phyloP scores from a whole-genome alignment of 345 rosid genomes.

The Sonneratia caseolaris region DNA sequence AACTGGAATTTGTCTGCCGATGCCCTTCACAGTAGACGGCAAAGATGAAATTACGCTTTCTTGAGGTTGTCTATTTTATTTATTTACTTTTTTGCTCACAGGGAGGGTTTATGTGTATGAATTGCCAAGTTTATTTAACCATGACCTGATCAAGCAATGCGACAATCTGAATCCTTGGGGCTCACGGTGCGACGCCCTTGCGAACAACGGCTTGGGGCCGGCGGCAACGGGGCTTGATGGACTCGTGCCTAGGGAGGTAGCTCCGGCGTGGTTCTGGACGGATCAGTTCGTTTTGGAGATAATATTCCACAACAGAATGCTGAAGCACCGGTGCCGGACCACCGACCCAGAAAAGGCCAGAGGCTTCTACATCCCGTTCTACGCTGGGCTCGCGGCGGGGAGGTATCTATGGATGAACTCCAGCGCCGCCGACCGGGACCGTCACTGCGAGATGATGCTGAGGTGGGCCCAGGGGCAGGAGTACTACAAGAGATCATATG shows the following conservation, averaged over 20 bases:
- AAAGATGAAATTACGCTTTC: too few species aligned
- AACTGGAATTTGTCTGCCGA: neutral
- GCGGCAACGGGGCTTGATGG: slow-evolving; percentile 39
- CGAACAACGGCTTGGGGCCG: slow-evolving; percentile 65
- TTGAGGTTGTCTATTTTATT: too few species aligned
- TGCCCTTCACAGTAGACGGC: neutral
- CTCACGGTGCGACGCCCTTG: slow-evolving; percentile 65
- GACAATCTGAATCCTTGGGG: slow-evolving; percentile 81
- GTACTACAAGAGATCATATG: slow-evolving; percentile 52
- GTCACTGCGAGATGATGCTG: slow-evolving; percentile 55
- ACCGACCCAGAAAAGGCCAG: slow-evolving; percentile 53
- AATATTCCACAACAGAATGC: slow-evolving; percentile 68
- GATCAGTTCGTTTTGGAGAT: slow-evolving; percentile 81
- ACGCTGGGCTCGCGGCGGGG: slow-evolving; percentile 91
- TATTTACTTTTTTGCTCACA: neutral
- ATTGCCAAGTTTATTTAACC: slow-evolving; percentile 58
- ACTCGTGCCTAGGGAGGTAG: slow-evolving; percentile 43
- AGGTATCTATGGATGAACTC: slow-evolving; percentile 56
- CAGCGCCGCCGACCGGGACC: slow-evolving; percentile 59
- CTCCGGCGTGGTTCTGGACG: slow-evolving; percentile 90
- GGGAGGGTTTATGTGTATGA: slow-evolving; percentile 60
- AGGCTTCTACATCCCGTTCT: slow-evolving; percentile 84
- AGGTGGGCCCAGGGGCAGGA: slow-evolving; percentile 62
- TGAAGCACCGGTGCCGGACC: slow-evolving; percentile 69
- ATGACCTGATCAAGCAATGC: slow-evolving; percentile 51